Evolutionary conservation across 306 rosid genomes (phyloP), one percentile per base, ranked within the genome.

Genomic region (Aeschynomene evenia): DNA sequence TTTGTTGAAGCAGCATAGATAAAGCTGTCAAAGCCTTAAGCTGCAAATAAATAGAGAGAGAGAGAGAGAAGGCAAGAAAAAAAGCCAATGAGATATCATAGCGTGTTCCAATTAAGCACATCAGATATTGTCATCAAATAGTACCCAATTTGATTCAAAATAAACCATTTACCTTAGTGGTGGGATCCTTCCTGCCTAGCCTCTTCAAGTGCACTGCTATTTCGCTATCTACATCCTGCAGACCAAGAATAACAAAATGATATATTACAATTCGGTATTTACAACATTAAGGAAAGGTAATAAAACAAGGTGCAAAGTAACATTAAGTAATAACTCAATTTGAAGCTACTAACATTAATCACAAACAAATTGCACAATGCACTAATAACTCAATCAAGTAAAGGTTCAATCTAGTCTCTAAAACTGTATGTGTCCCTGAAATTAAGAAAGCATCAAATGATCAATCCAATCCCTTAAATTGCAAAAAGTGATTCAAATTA

Each of bases 111-210:
- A 58, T 59, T 16, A 43, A 40, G 4, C 72, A 42, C 19, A 11
- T 26, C 50, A 54, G 6, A 72, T 16, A 20, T 20, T 66, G 37
- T 45, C 1, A 65, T 62, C 16, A 36, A 63, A 65, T 20, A 33
- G 7, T 21, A 56, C 33, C 22, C 22, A 64, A 18, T 23, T 50
- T 50, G 26, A 59, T 59, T 49, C 51, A 2, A n/a, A 59, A 68
- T n/a, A n/a, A n/a, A n/a, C n/a, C n/a, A 80, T 76, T 66, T 76
- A 93, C 98, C 97, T 90, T 93, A 56, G 98, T 90, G 29, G 79
- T 86, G 26, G 97, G 88, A 73, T 93, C 98, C 84, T 93, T 93
- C 85, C 98, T 82, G 8, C 90, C 87, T 73, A 93, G 87, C 81
- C 98, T 90, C 89, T 93, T 93, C 80, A 93, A 84, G 74, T 93